A percentile compares a stretch with the other conserved stretches of the same genome.
phyloP scores from a whole-genome alignment of 139 green algal species.

The Dunaliella primolecta region DNA sequence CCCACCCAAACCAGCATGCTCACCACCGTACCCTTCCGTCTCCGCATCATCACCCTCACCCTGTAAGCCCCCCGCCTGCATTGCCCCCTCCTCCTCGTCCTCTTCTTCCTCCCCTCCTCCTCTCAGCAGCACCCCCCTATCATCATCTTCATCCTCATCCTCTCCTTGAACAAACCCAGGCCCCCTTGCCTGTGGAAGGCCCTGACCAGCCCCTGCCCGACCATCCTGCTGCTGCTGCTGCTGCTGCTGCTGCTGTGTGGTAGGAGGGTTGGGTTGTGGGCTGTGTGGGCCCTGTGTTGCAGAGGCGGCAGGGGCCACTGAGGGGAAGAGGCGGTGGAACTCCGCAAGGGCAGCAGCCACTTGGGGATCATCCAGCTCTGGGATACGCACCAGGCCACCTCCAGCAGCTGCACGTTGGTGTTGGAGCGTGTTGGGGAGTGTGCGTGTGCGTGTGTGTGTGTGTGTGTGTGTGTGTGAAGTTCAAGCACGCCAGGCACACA shows the following conservation, averaged over 20 bases:
- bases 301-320: neutral
- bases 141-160: neutral
- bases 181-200: too few relatives aligned
- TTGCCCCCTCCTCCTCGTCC: neutral
- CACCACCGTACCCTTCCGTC: too few relatives aligned
- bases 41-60: too few relatives aligned
- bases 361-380: neutral
- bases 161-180: too few relatives aligned
- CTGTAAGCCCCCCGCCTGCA: too few relatives aligned
- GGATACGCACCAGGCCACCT: neutral
- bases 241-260: neutral
- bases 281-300: neutral
- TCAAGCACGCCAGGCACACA: neutral
- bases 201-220: too few relatives aligned
- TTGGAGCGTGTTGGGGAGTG: neutral
- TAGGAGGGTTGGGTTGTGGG: neutral
- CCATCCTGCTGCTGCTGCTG: neutral
- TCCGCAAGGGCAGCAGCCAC: neutral
- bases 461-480: neutral
- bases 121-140: neutral
- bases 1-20: too few relatives aligned
- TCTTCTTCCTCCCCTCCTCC: neutral
- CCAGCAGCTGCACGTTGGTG: neutral
- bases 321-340: constrained; percentile 14
- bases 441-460: neutral